Base-by-base conservation (phyloP, 768 basidiomycete genomes). In the Roridomyces roridus region DNA sequence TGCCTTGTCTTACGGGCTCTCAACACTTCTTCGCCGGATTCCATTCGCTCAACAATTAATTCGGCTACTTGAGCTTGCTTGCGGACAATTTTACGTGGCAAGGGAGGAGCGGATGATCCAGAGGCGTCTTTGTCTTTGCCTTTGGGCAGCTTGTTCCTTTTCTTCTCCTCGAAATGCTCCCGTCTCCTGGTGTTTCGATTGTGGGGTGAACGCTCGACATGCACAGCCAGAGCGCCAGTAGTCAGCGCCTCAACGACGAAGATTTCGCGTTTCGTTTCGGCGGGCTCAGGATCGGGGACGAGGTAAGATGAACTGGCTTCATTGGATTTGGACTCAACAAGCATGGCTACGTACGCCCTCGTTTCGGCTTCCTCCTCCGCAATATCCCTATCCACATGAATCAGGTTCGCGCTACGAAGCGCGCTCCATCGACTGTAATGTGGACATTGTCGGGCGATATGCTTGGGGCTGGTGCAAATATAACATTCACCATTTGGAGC, bases 1-100 rank as follows among this genome's bases (percentile, higher is more conserved):
- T 55, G 44, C 1, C 53, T n/a, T 0, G 14, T 11, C 35, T 47
- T 46, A 1, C 69, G 57, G 77, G 74, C 49, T 2, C 21, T 4
- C 10, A 41, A 28, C 1, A 51, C 17, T 12, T 4, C 15, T 12
- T 9, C 20, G 2, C 49, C 49, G 4, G 31, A 28, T 20, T 51
- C 26, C 4, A 2, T 21, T 76, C n/a, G 3, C 24, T 1, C 17
- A 6, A 20, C 7, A 2, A 28, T 0, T 12, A 36, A 11, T 28
- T 29, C 26, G 5, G 23, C 34, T 23, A 18, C 18, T 8, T 1
- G 7, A 5, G 24, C 28, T 10, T 28, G 9, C 17, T 44, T 51
- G 6, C 42, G 36, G 6, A 37, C 11, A 5, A 23, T 4, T 3
- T n/a, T 12, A 5, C 47, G 34, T 6, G 48, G 48, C n/a, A 49